phyloP scores from a whole-genome alignment of 768 basidiomycete genomes.

The Paxillus ammoniavirescens region DNA sequence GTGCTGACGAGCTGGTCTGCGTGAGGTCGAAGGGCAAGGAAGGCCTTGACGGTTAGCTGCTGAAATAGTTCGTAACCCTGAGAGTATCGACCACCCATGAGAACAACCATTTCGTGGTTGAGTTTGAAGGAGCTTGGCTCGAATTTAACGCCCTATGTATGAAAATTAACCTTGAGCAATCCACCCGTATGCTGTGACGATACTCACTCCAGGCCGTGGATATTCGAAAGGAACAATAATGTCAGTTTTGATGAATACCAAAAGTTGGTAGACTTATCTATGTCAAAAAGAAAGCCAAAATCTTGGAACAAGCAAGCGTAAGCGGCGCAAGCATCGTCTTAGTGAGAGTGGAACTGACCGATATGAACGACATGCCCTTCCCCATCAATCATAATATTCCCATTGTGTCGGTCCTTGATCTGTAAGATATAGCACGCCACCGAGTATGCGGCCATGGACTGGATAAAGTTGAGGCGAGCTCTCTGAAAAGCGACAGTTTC shows the following conservation, averaged over 20 bases:
- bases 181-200: not conserved
- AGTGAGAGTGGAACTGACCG: conserved; percentile 49
- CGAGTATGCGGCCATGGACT: conserved; percentile 99
- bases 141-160: conserved; percentile 89
- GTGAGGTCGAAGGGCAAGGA: conserved; percentile 94
- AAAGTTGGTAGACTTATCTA: conserved; percentile 73
- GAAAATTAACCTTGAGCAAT: conserved; percentile 7
- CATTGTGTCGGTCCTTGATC: conserved; percentile 98
- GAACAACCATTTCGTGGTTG: conserved; percentile 95
- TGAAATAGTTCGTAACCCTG: conserved; percentile 95
- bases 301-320: conserved; percentile 44
- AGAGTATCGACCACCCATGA: conserved; percentile 95
- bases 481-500: conserved; percentile 89
- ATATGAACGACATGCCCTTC: conserved; percentile 97
- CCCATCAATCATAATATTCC: conserved; percentile 99
- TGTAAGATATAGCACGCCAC: conserved; percentile 97
- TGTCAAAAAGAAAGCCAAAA: conserved; percentile 96
- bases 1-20: conserved; percentile 88
- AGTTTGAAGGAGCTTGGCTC: conserved; percentile 98
- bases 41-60: conserved; percentile 92
- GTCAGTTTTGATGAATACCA: conserved; percentile 22
- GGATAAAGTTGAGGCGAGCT: conserved; percentile 94
- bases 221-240: conserved; percentile 18
- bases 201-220: conserved; percentile 61
- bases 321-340: conserved; percentile 1